These are phyloP conservation scores for Groenewaldozyma salmanticensis DNA, from an alignment of 805 yeast genomes.

Conservation along the genomic window DNA sequence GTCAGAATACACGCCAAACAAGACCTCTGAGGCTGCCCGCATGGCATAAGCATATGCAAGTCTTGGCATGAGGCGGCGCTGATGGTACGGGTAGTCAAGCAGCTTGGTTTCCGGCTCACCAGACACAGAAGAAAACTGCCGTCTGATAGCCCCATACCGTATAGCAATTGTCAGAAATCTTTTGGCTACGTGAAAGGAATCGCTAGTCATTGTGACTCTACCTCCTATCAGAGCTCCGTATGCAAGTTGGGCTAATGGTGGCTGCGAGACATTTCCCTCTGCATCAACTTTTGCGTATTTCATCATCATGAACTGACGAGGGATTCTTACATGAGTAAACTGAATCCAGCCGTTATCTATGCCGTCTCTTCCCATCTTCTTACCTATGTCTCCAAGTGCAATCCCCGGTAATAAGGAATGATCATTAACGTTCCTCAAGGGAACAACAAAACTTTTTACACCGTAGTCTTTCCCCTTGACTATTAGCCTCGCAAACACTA, in stretches of 20 bases:
- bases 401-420: constrained; percentile 74
- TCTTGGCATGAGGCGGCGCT: constrained; percentile 77
- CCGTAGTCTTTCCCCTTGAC: constrained; percentile 83
- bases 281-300: constrained; percentile 63
- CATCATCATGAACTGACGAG: constrained; percentile 72
- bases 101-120: constrained; percentile 52
- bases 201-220: constrained; percentile 81
- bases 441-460: constrained; percentile 86
- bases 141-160: constrained; percentile 81
- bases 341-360: constrained; percentile 97
- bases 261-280: constrained; percentile 63
- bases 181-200: constrained; percentile 72
- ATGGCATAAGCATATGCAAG: constrained; percentile 71
- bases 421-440: constrained; percentile 58
- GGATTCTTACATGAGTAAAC: constrained; percentile 73
- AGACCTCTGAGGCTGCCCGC: constrained; percentile 58
- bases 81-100: constrained; percentile 82
- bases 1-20: constrained; percentile 31
- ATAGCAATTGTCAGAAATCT: constrained; percentile 76
- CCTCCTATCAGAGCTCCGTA: constrained; percentile 84
- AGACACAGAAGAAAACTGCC: constrained; percentile 58
- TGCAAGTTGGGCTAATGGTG: constrained; percentile 81
- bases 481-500: constrained; percentile 75
- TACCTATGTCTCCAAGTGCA: constrained; percentile 83
- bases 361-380: constrained; percentile 93